Base-by-base conservation (phyloP, 208 protist genomes). In the Acanthamoeba castellanii region DNA sequence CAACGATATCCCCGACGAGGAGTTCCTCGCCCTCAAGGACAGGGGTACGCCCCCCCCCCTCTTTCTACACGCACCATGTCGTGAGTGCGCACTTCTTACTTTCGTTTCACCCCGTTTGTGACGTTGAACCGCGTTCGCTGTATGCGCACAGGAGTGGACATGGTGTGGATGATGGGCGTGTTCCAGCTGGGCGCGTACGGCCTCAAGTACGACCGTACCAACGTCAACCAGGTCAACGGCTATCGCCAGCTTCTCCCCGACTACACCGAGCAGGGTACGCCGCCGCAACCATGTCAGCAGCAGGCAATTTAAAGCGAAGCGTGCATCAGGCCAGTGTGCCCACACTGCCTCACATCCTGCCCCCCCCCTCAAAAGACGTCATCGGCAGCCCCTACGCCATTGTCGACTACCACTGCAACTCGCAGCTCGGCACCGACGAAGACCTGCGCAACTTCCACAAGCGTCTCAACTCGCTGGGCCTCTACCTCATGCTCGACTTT, bases 331-430 rank as follows among this genome's bases (percentile, higher is more conserved):
- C 25, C 32, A 34, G 30, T 81, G 30, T 81, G 18, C 25, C 22
- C 34, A 42, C 25, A 81, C n/a, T 42, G 18, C 32, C 32, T 81
- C 70, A 37, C 0, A 0, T 18, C 11, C 9, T 25, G 14, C 4
- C 30, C 32, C 13, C 11, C 68, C 27, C 68, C 16, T 37, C 32
- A 13, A 32, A 9, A 32, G 97, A 98, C 88, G 95, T 98, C 66
- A 98, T 98, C 84, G 97, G 97, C 32, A 98, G 96, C 61, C 97
- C 97, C 22, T 98, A 97, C 92, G 97, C 96, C 16, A 95, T 98
- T 22, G 94, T 91, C 0, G 70, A 97, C 2, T 98, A 98, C 85
- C 59, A 66, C 6, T 25, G 74, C n/a, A 98, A 98, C 42, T 13
- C 95, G 37, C 82, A 95, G 32, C 32, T 98, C 27, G 97, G 97